Evolutionary conservation across 176 grass and related monocot species (phyloP).

Genomic region (Phoenix dactylifera): DNA sequence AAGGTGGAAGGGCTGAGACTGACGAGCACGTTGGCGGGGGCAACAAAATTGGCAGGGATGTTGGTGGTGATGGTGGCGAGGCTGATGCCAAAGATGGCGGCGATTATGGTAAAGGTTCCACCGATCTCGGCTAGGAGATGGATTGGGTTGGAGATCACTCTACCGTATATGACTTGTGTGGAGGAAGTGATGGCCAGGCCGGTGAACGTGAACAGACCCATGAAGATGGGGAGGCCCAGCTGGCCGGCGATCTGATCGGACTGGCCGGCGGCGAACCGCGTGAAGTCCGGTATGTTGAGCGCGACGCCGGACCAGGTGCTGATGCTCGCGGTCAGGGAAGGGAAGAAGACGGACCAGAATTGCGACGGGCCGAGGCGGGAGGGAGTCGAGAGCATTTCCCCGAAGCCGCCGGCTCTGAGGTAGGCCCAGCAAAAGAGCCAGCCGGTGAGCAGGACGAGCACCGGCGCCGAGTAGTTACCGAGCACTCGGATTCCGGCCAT

Average conservation of each 20-base stretch:
- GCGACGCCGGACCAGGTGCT: constrained; percentile 16
- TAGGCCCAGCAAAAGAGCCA: constrained; percentile 34
- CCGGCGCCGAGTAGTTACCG: constrained; percentile 15
- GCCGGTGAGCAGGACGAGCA: constrained; percentile 15
- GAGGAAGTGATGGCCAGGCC: constrained; percentile 35
- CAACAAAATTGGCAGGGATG: constrained; percentile 40
- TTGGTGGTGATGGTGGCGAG: constrained; percentile 37
- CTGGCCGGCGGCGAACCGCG: constrained; percentile 15
- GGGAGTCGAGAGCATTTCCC: constrained; percentile 29
- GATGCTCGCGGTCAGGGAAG: constrained; percentile 34
- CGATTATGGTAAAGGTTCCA: neutral
- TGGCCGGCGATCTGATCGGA: constrained; percentile 2
- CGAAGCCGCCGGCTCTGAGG: constrained; percentile 28
- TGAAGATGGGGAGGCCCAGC: constrained; percentile 27
- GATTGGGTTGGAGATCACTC: constrained; percentile 28
- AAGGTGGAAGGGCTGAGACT: constrained; percentile 30
- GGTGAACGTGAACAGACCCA: constrained; percentile 20
- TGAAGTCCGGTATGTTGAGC: constrained; percentile 39
- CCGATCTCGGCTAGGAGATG: constrained; percentile 27
- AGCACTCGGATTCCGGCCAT: constrained; percentile 19
- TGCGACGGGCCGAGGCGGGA: constrained; percentile 11
- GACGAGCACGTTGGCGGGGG: constrained; percentile 28
- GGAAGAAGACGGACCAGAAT: constrained; percentile 38
- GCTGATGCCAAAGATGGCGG: constrained; percentile 26
- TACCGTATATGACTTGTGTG: constrained; percentile 29